These are phyloP conservation scores for Plasmodium vinckei DNA, from an alignment of 169 alveolate species.

Conservation along the genomic window DNA sequence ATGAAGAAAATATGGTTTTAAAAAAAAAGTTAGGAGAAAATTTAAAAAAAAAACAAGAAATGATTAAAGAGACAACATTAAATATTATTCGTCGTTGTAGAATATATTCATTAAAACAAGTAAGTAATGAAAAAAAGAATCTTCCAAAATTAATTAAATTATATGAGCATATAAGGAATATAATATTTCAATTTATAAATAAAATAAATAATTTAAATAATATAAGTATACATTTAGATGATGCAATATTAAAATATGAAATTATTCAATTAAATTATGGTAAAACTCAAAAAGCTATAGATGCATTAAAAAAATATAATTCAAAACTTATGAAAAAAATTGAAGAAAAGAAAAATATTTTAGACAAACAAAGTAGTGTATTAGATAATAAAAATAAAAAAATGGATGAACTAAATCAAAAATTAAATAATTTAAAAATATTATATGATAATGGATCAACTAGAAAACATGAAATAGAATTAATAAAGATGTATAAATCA, in stretches of 20 bases:
- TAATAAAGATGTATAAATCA: slow-evolving; percentile 14
- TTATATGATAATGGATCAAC: slow-evolving; percentile 34
- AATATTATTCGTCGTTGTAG: slow-evolving; percentile 41
- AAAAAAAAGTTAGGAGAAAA: slow-evolving; percentile 25
- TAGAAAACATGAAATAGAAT: slow-evolving; percentile 32
- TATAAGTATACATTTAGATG: slow-evolving; percentile 38
- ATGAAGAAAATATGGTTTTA: slow-evolving; percentile 19
- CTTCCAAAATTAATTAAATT: slow-evolving; percentile 22
- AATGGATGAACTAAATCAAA: not conserved
- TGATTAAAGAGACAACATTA: slow-evolving; percentile 31
- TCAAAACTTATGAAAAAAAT: slow-evolving; percentile 24
- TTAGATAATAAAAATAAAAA: slow-evolving; percentile 19
- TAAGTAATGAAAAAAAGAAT: slow-evolving; percentile 30
- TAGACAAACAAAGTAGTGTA: slow-evolving; percentile 26
- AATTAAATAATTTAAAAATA: slow-evolving; percentile 19
- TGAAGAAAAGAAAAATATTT: slow-evolving; percentile 27
- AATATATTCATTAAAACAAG: slow-evolving; percentile 21
- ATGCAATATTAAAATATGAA: slow-evolving; percentile 55
- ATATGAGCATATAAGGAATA: slow-evolving; percentile 33
- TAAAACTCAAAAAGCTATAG: slow-evolving; percentile 72
- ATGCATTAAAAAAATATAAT: slow-evolving; percentile 38
- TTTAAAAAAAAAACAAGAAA: slow-evolving; percentile 48
- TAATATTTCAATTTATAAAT: slow-evolving; percentile 32
- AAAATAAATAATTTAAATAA: slow-evolving; percentile 48
- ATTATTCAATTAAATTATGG: slow-evolving; percentile 26